A percentile compares a stretch with the other conserved stretches of the same genome.
Evolutionary conservation across 1,139 yeast genomes (phyloP).

Genomic region (Candida anutae): DNA sequence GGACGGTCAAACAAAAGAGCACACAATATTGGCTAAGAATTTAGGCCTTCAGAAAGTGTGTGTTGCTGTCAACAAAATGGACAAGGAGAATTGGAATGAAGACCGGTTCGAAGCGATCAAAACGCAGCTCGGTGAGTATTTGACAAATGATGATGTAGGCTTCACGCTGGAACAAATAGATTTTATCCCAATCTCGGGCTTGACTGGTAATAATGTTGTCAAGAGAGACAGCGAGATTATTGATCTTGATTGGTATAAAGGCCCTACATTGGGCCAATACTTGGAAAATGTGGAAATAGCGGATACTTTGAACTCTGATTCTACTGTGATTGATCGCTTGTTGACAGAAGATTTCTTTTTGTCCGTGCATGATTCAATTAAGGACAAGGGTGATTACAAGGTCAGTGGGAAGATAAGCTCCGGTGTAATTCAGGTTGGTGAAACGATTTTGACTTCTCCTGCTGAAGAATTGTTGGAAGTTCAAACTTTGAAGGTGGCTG

Average conservation of each 20-base stretch:
- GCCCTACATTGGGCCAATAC: conserved; percentile 55
- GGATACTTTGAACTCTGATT: conserved; percentile 1
- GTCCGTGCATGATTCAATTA: conserved; percentile 42
- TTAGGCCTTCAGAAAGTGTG: conserved; percentile 72
- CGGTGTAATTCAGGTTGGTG: conserved; percentile 75
- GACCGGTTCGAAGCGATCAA: conserved; percentile 57
- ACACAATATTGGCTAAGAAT: conserved; percentile 73
- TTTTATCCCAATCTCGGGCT: conserved; percentile 83
- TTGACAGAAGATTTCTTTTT: conserved; percentile 36
- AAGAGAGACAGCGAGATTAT: conserved; percentile 24
- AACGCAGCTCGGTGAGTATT: conserved; percentile 49
- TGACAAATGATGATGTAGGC: conserved; percentile 52
- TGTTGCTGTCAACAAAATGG: conserved; percentile 86
- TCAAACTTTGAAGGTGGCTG: conserved; percentile 21
- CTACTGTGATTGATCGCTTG: conserved; percentile 10
- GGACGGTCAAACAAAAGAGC: conserved; percentile 95
- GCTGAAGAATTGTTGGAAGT: conserved; percentile 27
- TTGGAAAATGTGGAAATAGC: conserved; percentile 34
- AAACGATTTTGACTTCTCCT: conserved; percentile 59
- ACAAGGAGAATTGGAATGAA: conserved; percentile 62
- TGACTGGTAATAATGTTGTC: conserved; percentile 75
- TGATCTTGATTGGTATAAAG: conserved; percentile 52
- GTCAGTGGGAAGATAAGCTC: conserved; percentile 67
- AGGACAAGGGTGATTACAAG: conserved; percentile 25
- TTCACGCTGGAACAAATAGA: conserved; percentile 42